A percentile compares a stretch with the other conserved stretches of the same genome.
Conservation (phyloP, 73 alveolate species). For the Stentor roeselii region DNA sequence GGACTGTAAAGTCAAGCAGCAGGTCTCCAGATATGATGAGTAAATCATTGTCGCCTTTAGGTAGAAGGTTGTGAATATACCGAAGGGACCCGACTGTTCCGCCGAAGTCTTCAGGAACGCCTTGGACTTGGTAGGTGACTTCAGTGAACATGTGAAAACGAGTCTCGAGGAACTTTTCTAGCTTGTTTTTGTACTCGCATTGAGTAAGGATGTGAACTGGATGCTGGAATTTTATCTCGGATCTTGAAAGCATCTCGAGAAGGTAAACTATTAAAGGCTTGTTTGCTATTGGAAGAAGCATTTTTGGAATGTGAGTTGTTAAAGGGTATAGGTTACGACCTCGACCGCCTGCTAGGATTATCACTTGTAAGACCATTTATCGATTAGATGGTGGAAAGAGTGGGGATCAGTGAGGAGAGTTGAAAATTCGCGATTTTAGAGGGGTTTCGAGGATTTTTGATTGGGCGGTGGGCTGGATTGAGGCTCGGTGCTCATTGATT, state of each 20-base stretch:
- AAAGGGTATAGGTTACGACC: slow-evolving; percentile 13
- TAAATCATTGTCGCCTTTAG: neutral
- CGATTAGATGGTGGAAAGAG: neutral
- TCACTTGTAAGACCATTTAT: slow-evolving; percentile 10
- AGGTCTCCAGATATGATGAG: neutral
- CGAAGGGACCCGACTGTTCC: slow-evolving; percentile 22
- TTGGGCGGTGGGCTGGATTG: no score
- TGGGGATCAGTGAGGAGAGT: no score
- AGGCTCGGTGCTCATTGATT: no score
- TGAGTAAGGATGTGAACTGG: neutral
- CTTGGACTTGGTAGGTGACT: neutral
- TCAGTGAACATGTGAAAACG: neutral
- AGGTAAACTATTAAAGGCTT: slow-evolving; percentile 15
- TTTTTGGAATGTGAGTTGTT: slow-evolving; percentile 6
- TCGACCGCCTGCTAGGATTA: slow-evolving; percentile 19
- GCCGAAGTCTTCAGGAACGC: slow-evolving; percentile 13
- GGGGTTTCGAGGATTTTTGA: no score
- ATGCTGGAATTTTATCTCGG: neutral
- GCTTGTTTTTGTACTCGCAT: neutral
- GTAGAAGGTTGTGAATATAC: neutral
- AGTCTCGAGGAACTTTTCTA: neutral
- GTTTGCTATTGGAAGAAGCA: slow-evolving; percentile 14
- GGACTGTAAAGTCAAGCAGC: neutral
- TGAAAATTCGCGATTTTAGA: no score
- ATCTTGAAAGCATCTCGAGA: slow-evolving; percentile 9